These are phyloP conservation scores for Blastomyces parvus DNA, from an alignment of 2,329 filamentous ascomycete genomes.

Conservation along the genomic window DNA sequence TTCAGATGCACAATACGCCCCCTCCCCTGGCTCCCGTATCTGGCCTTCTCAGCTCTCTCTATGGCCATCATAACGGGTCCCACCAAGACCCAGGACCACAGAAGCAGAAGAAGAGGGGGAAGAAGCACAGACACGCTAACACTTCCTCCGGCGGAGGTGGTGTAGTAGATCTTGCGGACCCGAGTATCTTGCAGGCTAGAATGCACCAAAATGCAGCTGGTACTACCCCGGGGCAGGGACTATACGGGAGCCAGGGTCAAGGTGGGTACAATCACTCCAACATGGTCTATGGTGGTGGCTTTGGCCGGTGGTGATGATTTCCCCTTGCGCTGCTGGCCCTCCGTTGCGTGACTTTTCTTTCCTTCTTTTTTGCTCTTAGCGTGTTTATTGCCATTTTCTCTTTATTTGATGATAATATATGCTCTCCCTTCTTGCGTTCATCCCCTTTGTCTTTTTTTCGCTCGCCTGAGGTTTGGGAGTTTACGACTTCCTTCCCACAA, in stretches of 20 bases:
- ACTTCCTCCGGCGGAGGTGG: conserved; percentile 98
- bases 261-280: conserved; percentile 79
- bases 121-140: conserved; percentile 99
- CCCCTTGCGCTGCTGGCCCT: conserved; percentile 16
- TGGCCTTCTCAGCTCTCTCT: conserved; percentile 84
- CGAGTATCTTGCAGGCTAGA: conserved; percentile 97
- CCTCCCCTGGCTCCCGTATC: conserved; percentile 85
- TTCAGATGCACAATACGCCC: conserved; percentile 76
- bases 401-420: conserved; percentile 7
- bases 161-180: conserved; percentile 99
- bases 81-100: conserved; percentile 79
- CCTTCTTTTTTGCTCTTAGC: conserved; percentile 17
- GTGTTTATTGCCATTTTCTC: conserved; percentile 7
- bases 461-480: conserved; percentile 17
- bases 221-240: conserved; percentile 64
- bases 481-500: conserved; percentile 11
- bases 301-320: conserved; percentile 55
- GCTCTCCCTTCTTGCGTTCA: not conserved
- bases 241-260: conserved; percentile 78
- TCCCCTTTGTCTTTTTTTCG: not conserved
- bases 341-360: conserved; percentile 16
- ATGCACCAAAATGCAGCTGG: conserved; percentile 82
- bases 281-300: conserved; percentile 68
- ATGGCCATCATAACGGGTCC: conserved; percentile 73
- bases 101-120: conserved; percentile 99